Base-by-base conservation (phyloP, 208 protist species). In the Crithidia sp. region DNA sequence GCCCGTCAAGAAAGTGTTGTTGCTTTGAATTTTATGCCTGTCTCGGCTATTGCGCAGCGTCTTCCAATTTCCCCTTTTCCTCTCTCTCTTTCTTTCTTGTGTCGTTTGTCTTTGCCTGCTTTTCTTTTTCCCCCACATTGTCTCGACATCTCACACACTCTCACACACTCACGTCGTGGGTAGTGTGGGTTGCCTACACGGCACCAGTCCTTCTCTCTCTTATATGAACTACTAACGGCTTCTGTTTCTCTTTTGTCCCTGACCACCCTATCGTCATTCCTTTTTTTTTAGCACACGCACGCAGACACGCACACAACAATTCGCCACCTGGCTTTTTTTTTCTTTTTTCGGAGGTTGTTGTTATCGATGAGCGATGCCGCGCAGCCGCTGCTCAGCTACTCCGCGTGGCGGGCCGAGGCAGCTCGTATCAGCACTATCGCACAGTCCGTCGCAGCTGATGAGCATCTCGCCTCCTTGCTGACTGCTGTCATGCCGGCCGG, bases 341-440 rank as follows among this genome's bases (percentile, higher is more conserved):
- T 1, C 28, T 28, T 28, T 28, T 28, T 2, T 28, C 1, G 28
- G 28, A 28, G 1, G 28, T 28, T 28, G 28, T 28, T 28, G 28
- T 28, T 28, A 28, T 28, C 39, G 39, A 77, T 77, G 72, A 36
- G 58, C 2, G 36, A 67, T 67, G 72, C 5, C 12, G 9, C 62
- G 6, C 17, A 45, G 4, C 37, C 41, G 40, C 17, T 47, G 5
- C 43, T 72, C 44, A 73, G 60, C 39, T 73, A 79, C 67, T 47
- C 52, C 4, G 53, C 58, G 56, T 79, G 74, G 74, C 74, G 59
- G 14, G 17, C 16, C 53, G 74, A 79, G 60, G 44, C 43, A 2
- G 28, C 53, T 5, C 58, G 60, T 53, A 63, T 79, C 60, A 28
- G 47, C 6, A 59, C 50, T 7, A 41, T 73, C 13, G 60, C 67